Evolutionary conservation across 495 filamentous ascomycete genomes (phyloP), one percentile per base, ranked within the genome.

Genomic region (Amniculicola lignicola): DNA sequence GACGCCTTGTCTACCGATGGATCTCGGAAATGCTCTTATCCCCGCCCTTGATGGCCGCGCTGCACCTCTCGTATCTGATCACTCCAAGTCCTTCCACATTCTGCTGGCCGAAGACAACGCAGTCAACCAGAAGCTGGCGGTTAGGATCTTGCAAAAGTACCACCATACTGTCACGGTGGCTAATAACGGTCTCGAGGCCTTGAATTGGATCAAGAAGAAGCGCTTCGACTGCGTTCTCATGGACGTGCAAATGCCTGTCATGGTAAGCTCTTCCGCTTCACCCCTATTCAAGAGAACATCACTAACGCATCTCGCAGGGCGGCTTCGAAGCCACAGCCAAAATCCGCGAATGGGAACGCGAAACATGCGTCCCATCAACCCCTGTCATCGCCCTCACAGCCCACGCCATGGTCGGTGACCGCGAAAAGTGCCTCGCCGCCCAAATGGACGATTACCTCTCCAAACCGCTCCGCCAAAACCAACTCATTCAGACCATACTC

Each of bases 371-470:
- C 5, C 82, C 86, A 51, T 82, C 92, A 19, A 94, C 91, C 12
- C 94, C 94, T 7, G 96, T 99, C 67, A 95, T 99, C 62, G 94
- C 94, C 2, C 80, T 99, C 10, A 99, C 94, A 2, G 94, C 94
- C 3, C 94, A 97, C 74, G 94, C 94, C 61, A 99, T 99, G 94
- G 82, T 97, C 77, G 94, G 94, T 63, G 94, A 99, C 68, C 82
- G 94, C 25, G 94, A 99, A 72, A 95, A 94, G 76, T 99, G 94
- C 66, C 92, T 99, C 54, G 88, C 94, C 67, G 92, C 91, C 12
- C 89, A 96, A 74, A 97, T 97, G 94, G 94, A 97, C 46, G 94
- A 99, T 68, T 99, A 99, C 67, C 77, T 99, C 54, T 96, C 92
- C 35, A 99, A 99, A 70, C 94, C 94, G 31, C 79, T 99, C 51